Base-by-base conservation (phyloP, 805 yeast genomes). In the Pichia gijzeniarum region DNA sequence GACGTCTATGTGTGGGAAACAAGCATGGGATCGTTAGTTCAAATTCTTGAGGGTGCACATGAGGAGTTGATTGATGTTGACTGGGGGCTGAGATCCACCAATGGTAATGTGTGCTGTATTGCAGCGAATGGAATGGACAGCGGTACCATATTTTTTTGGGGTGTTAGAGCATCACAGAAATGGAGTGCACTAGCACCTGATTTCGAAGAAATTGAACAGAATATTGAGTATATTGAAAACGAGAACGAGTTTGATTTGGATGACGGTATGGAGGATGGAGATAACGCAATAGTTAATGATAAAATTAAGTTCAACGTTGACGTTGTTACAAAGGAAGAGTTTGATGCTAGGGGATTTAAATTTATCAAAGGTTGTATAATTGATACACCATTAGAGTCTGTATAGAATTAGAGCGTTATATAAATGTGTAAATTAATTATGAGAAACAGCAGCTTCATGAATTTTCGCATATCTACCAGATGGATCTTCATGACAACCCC, bases 401-500 rank as follows among this genome's bases (percentile, higher is more conserved):
- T 19, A 33, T 21, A 5, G 25, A 17, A 16, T 32, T n/a, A 32
- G 19, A n/a, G 22, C 18, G 19, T n/a, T 18, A 36, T 32, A 16
- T n/a, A 13, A 18, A 34, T 18, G 21, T 32, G 9, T n/a, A 13
- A 18, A 34, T 34, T 18, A 27, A 37, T 37, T 38, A 21, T 48
- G 42, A 5, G 43, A 25, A 33, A 82, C 77, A 53, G 82, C 78
- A 58, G 82, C 66, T 46, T 85, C 90, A 68, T 93, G 99, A 58
- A 85, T 80, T 72, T 85, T 79, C 56, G 95, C 97, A 64, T 74
- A 91, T 73, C 99, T 86, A 55, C 99, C 99, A 46, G 96, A 85
- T 44, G 99, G 99, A 70, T 93, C 99, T 60, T 83, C 96, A 62
- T 90, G 89, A 72, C 99, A 93, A 56, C 99, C 99, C 99, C 99